Conservation (phyloP, 345 rosid species). For the Turritis glabra region DNA sequence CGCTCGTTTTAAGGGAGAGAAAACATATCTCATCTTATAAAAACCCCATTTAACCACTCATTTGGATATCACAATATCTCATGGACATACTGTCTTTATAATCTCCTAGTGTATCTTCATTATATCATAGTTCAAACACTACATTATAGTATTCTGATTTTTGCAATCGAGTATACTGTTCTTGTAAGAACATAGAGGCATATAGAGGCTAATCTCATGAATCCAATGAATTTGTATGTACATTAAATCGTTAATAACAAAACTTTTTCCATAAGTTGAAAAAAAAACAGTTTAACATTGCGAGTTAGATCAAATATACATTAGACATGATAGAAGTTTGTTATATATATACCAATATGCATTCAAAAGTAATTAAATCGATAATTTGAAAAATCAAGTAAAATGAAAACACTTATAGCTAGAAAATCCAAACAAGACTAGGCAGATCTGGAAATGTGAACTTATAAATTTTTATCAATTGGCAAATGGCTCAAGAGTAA, state of each 20-base stretch:
- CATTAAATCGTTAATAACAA: background rate
- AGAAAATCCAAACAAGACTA: conserved; percentile 13
- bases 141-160: background rate
- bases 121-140: background rate
- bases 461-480: background rate
- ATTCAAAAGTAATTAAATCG: background rate
- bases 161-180: background rate
- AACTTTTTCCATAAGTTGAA: background rate
- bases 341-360: background rate
- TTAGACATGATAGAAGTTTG: background rate
- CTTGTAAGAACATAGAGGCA: background rate
- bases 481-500: conserved; percentile 20
- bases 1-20: background rate
- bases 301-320: background rate
- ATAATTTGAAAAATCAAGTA: background rate
- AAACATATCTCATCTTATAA: background rate
- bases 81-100: background rate
- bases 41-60: background rate
- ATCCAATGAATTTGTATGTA: background rate
- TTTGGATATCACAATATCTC: background rate
- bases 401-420: background rate
- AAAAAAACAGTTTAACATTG: background rate
- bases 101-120: background rate
- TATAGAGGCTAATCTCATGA: background rate
- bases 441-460: conserved; percentile 15